Base-by-base conservation (phyloP, 352 stramenopile genomes). In the Phytophthora pinifolia region DNA sequence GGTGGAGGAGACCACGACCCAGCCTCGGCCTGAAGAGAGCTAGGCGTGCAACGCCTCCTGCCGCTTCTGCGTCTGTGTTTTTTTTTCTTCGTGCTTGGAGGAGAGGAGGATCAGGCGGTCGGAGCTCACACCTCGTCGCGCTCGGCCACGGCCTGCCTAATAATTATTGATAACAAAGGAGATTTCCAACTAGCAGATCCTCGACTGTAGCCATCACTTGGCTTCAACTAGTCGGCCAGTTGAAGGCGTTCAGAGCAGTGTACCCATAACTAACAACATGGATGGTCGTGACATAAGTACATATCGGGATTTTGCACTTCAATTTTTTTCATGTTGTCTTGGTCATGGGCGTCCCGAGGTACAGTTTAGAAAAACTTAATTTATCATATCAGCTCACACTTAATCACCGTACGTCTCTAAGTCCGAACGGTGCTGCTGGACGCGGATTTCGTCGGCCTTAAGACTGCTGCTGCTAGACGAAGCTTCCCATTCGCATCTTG, bases 121-220 rank as follows among this genome's bases (percentile, higher is more conserved):
- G 38, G 29, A 6, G 42, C 47, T 47, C 29, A 18, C 29, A 38
- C 5, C 41, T 29, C 51, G 25, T 14, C 53, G 31, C 30, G 15
- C 34, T 58, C 38, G n/a, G 18, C 27, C 39, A 30, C 27, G n/a
- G 7, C 27, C 29, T 34, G 13, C 37, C 37, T 47, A 54, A 59
- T 70, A 66, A 70, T 70, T 70, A 70, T 70, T 70, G 61, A 46
- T 62, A 61, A 70, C n/a, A 61, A 51, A 30, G 12, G 52, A 54
- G 30, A 13, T 35, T 67, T 62, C 34, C 37, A 57, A 57, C 37
- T 39, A 46, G n/a, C 20, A 32, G 17, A 62, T 51, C 32, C 20
- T 58, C 46, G 38, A 31, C 46, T 60, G 45, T 42, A 42, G 45
- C 45, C 45, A 42, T 17, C 1, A 14, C 37, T 43, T 43, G 18